Conservation (phyloP, 2,329 filamentous ascomycete genomes). For the Alternaria angustiovoidea region DNA sequence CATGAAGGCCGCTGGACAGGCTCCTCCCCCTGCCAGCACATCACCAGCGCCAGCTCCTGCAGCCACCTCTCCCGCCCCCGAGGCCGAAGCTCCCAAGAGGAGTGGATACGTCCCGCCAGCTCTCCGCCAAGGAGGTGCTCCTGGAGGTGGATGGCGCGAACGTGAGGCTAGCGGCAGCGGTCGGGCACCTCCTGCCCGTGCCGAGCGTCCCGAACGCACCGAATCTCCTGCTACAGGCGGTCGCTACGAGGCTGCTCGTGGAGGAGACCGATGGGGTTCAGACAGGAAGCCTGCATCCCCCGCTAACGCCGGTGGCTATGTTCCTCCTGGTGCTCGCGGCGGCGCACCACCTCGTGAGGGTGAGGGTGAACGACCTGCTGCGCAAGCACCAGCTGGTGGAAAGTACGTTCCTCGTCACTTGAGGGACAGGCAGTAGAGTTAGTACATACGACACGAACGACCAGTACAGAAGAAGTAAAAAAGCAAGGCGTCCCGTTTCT, state of each 20-base stretch:
- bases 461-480: background rate
- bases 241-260: slow-evolving; percentile 21
- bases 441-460: background rate
- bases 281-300: slow-evolving; percentile 43
- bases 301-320: slow-evolving; percentile 42
- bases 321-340: slow-evolving; percentile 37
- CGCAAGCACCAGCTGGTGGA: slow-evolving; percentile 43
- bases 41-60: slow-evolving; percentile 42
- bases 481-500: slow-evolving; percentile 12
- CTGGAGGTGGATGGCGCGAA: slow-evolving; percentile 48
- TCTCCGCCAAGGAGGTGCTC: slow-evolving; percentile 49
- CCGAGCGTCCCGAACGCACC: slow-evolving; percentile 21
- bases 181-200: slow-evolving; percentile 37
- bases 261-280: slow-evolving; percentile 40
- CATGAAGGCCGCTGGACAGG: slow-evolving; percentile 49
- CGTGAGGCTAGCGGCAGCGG: slow-evolving; percentile 44
- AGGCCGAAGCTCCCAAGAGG: slow-evolving; percentile 48
- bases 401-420: slow-evolving; percentile 54
- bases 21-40: slow-evolving; percentile 42
- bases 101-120: slow-evolving; percentile 58
- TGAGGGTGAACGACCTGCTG: slow-evolving; percentile 37
- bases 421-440: slow-evolving; percentile 25
- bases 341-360: slow-evolving; percentile 33
- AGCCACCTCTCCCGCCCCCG: slow-evolving; percentile 43
- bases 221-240: slow-evolving; percentile 39